These are phyloP conservation scores for Cerrena zonata DNA, from an alignment of 1,284 basidiomycete species.

Conservation along the genomic window DNA sequence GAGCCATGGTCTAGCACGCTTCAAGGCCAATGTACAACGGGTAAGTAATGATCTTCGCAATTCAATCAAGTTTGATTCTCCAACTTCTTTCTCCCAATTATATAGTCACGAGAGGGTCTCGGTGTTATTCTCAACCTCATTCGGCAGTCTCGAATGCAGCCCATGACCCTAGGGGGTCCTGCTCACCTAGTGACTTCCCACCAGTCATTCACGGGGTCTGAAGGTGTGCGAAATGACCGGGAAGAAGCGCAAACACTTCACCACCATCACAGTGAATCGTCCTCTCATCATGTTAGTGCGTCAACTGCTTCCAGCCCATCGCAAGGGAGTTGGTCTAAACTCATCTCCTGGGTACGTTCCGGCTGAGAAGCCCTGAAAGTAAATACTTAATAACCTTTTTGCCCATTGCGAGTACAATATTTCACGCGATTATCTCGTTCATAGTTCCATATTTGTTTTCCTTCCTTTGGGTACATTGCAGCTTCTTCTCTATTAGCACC, in stretches of 20 bases:
- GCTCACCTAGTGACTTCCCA: conserved; percentile 29
- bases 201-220: conserved; percentile 14
- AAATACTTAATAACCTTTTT: neutral
- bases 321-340: conserved; percentile 16
- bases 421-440: neutral
- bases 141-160: conserved; percentile 67
- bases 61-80: neutral
- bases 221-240: conserved; percentile 7
- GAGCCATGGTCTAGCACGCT: conserved; percentile 66
- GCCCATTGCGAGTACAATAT: neutral
- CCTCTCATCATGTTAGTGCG: too few relatives aligned
- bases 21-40: conserved; percentile 74
- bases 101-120: conserved; percentile 75
- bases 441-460: conserved; percentile 1
- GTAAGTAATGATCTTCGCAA: conserved; percentile 34
- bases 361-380: conserved; percentile 11
- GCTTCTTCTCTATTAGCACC: conserved; percentile 5
- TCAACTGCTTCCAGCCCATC: neutral
- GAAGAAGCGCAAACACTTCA: neutral
- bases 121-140: conserved; percentile 67
- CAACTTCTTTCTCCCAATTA: neutral
- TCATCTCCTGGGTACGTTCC: conserved; percentile 21
- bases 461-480: conserved; percentile 1
- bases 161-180: conserved; percentile 53
- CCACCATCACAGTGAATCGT: neutral